A percentile compares a stretch with the other conserved stretches of the same genome.
phyloP scores from a whole-genome alignment of 2,329 filamentous ascomycete genomes.

The Stylonectria norvegica region DNA sequence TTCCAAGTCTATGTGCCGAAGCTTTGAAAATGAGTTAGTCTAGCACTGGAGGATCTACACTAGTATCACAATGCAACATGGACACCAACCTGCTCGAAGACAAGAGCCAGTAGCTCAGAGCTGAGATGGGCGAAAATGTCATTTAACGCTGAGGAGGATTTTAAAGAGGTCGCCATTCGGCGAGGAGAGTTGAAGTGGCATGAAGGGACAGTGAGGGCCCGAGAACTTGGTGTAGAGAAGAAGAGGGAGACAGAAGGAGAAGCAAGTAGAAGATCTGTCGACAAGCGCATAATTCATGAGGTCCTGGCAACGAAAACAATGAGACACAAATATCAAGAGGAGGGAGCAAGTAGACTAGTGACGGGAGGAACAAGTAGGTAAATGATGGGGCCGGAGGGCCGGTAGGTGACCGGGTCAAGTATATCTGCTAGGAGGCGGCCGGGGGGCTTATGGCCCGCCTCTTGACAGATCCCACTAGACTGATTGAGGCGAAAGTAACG shows the following conservation, averaged over 20 bases:
- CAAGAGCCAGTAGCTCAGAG: constrained; percentile 41
- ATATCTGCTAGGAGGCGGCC: neutral
- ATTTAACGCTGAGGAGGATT: constrained; percentile 5
- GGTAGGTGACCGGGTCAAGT: neutral
- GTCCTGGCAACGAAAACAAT: constrained; percentile 2
- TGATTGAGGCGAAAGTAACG: constrained; percentile 31
- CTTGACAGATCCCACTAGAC: constrained; percentile 25
- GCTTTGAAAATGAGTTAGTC: constrained; percentile 27
- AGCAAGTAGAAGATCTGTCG: constrained; percentile 20
- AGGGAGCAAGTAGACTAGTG: constrained; percentile 2
- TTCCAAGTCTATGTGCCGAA: constrained; percentile 35
- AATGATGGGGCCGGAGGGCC: no score
- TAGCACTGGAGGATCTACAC: constrained; percentile 8
- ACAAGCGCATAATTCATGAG: constrained; percentile 19
- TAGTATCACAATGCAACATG: neutral
- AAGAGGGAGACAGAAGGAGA: constrained; percentile 17
- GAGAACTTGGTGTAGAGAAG: constrained; percentile 12
- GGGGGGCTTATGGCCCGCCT: neutral
- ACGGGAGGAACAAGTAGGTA: neutral
- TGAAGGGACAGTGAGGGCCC: constrained; percentile 10
- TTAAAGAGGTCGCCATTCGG: constrained; percentile 21
- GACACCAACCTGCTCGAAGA: constrained; percentile 39
- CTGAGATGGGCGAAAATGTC: constrained; percentile 34
- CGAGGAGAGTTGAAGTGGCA: constrained; percentile 8
- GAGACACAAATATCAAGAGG: constrained; percentile 5